A percentile compares a stretch with the other conserved stretches of the same genome.
Conservation (phyloP, 2,329 filamentous ascomycete genomes). For the Cordyceps javanica region DNA sequence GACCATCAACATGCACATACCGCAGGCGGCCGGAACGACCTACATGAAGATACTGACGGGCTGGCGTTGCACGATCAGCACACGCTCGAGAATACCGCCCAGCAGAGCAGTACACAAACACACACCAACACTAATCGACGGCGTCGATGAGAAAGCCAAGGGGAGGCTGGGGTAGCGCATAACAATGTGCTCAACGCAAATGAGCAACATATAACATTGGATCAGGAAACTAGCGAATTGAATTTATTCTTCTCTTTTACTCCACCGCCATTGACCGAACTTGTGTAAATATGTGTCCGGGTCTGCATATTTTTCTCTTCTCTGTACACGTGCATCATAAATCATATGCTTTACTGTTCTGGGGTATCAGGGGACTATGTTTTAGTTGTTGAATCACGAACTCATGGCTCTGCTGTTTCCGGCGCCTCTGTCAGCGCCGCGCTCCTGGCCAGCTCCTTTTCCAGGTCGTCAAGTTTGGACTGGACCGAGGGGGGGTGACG, state of each 20-base stretch:
- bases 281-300: not conserved
- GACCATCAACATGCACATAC: not conserved
- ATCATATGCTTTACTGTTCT: not conserved
- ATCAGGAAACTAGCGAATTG: conserved; percentile 6
- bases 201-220: not conserved
- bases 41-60: not conserved
- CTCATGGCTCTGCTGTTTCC: not conserved
- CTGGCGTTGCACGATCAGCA: not conserved
- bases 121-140: not conserved
- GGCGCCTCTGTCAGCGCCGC: not conserved
- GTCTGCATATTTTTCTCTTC: not conserved
- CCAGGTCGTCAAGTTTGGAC: conserved; percentile 21
- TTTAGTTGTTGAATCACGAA: not conserved
- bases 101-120: not conserved
- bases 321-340: not conserved
- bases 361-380: not conserved
- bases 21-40: not conserved
- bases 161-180: not conserved
- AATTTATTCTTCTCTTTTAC: not conserved
- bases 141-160: not conserved
- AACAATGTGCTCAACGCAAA: not conserved
- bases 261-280: not conserved
- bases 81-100: not conserved
- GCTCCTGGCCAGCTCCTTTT: conserved; percentile 11
- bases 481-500: conserved; percentile 17